Evolutionary conservation across 2,329 filamentous ascomycete species (phyloP).

Genomic region (Dactylellina leptospora): DNA sequence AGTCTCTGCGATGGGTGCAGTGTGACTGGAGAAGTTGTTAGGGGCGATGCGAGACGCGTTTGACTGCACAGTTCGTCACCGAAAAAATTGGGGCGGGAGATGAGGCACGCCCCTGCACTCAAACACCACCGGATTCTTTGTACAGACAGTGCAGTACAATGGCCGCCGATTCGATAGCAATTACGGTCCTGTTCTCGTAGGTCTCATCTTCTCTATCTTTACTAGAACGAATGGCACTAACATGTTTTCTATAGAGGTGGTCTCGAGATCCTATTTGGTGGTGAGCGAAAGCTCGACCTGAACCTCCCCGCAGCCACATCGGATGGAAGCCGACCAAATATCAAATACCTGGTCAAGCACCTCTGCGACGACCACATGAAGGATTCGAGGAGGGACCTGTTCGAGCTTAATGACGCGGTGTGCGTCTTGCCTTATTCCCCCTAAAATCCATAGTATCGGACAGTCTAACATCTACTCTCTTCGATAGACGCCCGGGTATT

Average conservation of each 20-base stretch:
- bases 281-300: constrained; percentile 77
- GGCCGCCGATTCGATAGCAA: constrained; percentile 29
- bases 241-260: constrained; percentile 72
- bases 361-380: constrained; percentile 85
- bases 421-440: constrained; percentile 61
- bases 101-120: constrained; percentile 10
- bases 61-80: constrained; percentile 36
- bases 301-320: constrained; percentile 71
- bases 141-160: neutral
- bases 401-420: constrained; percentile 87
- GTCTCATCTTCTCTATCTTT: constrained; percentile 54
- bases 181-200: constrained; percentile 63
- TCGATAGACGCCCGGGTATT: constrained; percentile 84
- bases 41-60: constrained; percentile 41
- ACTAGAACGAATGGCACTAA: constrained; percentile 10
- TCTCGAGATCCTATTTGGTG: constrained; percentile 90
- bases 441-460: neutral
- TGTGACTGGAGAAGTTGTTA: constrained; percentile 14
- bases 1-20: constrained; percentile 8
- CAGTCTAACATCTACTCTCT: neutral
- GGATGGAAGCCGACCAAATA: constrained; percentile 67
- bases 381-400: constrained; percentile 84
- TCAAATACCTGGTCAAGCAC: constrained; percentile 79
- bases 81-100: constrained; percentile 52
- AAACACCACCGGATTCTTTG: neutral